Evolutionary conservation across 2,329 filamentous ascomycete species (phyloP).

Genomic region (Fusarium veterinarium): DNA sequence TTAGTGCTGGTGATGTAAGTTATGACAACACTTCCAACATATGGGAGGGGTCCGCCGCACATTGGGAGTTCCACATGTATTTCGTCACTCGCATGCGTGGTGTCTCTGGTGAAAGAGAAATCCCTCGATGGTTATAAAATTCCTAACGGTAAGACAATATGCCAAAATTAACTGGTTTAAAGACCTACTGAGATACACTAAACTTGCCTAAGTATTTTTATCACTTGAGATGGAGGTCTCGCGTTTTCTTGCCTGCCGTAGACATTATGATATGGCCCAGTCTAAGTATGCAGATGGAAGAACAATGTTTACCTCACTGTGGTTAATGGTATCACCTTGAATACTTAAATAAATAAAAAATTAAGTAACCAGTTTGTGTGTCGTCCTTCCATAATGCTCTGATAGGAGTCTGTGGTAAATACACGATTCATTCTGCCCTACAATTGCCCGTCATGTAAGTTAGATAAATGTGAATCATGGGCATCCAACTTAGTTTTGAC

Average conservation of each 20-base stretch:
- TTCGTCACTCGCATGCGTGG: constrained; percentile 17
- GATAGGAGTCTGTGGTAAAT: too few relatives aligned
- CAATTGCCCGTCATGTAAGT: neutral
- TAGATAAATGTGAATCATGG: neutral
- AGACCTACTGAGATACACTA: neutral
- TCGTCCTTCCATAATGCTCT: neutral
- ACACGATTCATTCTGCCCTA: neutral
- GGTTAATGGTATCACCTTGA: neutral
- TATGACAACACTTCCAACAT: neutral
- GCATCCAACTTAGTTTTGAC: neutral
- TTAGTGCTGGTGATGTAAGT: neutral
- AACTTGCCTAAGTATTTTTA: neutral
- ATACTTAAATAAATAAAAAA: neutral
- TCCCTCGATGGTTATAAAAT: neutral
- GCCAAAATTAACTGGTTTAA: neutral
- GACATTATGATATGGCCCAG: neutral
- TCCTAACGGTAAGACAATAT: neutral
- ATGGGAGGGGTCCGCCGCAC: constrained; percentile 3
- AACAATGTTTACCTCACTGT: neutral
- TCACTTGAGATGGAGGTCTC: neutral
- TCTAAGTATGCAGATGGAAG: neutral
- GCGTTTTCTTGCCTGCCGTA: neutral
- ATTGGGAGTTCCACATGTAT: constrained; percentile 19
- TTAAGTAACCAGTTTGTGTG: neutral
- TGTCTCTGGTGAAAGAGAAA: neutral